phyloP scores from a whole-genome alignment of 2,329 filamentous ascomycete species.

The Aschersonia sp. region DNA sequence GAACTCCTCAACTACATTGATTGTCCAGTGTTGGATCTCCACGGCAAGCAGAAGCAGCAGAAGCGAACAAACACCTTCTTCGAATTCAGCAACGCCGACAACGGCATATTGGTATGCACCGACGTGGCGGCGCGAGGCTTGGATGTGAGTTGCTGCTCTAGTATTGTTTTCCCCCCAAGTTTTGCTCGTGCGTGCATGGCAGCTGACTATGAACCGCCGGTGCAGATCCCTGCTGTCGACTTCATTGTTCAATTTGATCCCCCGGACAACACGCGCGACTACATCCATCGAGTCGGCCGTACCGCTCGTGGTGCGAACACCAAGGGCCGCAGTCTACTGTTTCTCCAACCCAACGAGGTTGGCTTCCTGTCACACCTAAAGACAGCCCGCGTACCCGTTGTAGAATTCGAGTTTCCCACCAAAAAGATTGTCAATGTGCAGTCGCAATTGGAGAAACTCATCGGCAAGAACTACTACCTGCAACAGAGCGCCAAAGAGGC shows the following conservation, averaged over 20 bases:
- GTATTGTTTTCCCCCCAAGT: not conserved
- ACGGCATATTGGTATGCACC: constrained; percentile 86
- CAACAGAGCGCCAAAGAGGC: constrained; percentile 72
- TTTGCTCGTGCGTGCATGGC: not conserved
- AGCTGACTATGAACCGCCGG: constrained; percentile 1
- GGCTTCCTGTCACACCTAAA: constrained; percentile 88
- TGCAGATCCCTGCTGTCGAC: constrained; percentile 77
- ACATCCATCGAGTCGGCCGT: constrained; percentile 92
- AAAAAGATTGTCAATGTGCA: constrained; percentile 88
- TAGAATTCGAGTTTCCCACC: constrained; percentile 88
- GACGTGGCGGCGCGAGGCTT: constrained; percentile 91
- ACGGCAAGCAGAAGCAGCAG: constrained; percentile 97
- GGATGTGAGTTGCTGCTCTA: constrained; percentile 41
- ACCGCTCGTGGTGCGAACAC: constrained; percentile 74
- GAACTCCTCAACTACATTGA: constrained; percentile 98
- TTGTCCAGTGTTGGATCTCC: constrained; percentile 70
- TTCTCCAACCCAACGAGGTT: constrained; percentile 82
- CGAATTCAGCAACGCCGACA: constrained; percentile 66
- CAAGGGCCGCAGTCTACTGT: constrained; percentile 82
- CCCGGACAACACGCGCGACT: constrained; percentile 77
- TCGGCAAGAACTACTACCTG: constrained; percentile 91
- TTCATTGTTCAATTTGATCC: constrained; percentile 96
- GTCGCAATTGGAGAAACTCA: constrained; percentile 85
- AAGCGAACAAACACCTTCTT: constrained; percentile 99
- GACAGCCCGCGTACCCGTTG: constrained; percentile 79